These are phyloP conservation scores for Entophlyctis luteolus DNA, from an alignment of 192 early-diverging fungal genomes.

Conservation along the genomic window DNA sequence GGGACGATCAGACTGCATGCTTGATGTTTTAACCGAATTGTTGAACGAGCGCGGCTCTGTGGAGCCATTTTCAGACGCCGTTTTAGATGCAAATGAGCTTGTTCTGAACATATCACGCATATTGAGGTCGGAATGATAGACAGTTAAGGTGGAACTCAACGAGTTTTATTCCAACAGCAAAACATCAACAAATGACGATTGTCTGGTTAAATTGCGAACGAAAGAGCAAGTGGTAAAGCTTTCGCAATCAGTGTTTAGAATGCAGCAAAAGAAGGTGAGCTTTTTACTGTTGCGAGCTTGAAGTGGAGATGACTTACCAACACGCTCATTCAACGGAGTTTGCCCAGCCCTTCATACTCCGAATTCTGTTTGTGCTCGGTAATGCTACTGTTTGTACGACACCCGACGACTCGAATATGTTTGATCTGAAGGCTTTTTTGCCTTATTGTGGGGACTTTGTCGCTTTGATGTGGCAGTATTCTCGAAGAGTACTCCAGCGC, in stretches of 20 bases:
- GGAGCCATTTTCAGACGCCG: neutral
- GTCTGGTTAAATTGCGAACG: neutral
- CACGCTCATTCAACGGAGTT: neutral
- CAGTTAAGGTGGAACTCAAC: too few relatives aligned
- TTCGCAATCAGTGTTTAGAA: neutral
- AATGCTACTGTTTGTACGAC: constrained; percentile 19
- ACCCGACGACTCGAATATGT: neutral
- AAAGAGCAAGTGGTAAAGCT: neutral
- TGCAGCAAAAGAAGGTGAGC: constrained; percentile 2
- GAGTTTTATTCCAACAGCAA: too few relatives aligned
- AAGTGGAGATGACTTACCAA: too few relatives aligned
- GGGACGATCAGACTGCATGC: too few relatives aligned
- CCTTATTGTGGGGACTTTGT: constrained; percentile 22
- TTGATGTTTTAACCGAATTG: too few relatives aligned
- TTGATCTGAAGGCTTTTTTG: neutral
- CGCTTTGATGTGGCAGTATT: constrained; percentile 38
- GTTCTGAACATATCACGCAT: neutral
- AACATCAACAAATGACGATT: neutral
- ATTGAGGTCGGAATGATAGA: too few relatives aligned
- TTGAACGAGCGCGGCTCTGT: too few relatives aligned
- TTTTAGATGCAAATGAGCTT: neutral
- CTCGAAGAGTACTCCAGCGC: constrained; percentile 12
- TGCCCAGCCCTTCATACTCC: constrained; percentile 38
- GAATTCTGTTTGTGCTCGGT: constrained; percentile 42
- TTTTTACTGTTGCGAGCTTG: neutral